phyloP scores from a whole-genome alignment of 2,329 filamentous ascomycete species.

The Nigrograna mackinnonii region DNA sequence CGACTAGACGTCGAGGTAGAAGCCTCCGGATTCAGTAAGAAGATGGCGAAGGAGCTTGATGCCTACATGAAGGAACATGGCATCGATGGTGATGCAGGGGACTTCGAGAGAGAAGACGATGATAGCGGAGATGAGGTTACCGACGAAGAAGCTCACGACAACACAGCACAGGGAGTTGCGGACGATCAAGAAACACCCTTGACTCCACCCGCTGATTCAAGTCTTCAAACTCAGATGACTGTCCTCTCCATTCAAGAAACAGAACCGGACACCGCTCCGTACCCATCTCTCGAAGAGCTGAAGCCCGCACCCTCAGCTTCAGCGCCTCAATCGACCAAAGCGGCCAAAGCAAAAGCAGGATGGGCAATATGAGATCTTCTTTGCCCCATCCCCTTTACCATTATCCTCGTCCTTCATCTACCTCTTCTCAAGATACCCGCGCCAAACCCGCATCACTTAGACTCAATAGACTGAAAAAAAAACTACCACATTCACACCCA shows the following conservation, averaged over 20 bases:
- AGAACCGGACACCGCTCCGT: conserved; percentile 37
- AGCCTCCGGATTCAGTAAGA: conserved; percentile 93
- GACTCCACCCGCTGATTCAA: conserved; percentile 8
- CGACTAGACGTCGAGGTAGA: conserved; percentile 87
- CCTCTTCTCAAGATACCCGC: conserved; percentile 1
- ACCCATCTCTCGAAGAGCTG: conserved; percentile 33
- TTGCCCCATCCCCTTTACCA: no score
- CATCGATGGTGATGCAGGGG: conserved; percentile 56
- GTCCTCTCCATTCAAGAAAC: conserved; percentile 39
- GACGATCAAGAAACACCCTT: not conserved
- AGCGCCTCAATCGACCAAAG: conserved; percentile 35
- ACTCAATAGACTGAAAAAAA: no score
- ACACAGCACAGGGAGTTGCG: not conserved
- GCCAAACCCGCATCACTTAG: no score
- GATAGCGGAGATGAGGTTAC: conserved; percentile 15
- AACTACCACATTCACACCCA: no score
- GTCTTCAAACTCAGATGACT: conserved; percentile 35
- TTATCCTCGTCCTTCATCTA: not conserved
- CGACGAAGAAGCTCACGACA: conserved; percentile 1
- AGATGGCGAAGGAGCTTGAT: conserved; percentile 94
- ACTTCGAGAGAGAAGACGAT: conserved; percentile 25
- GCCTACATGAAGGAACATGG: conserved; percentile 79
- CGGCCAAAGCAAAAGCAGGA: conserved; percentile 36
- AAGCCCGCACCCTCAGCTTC: conserved; percentile 22
- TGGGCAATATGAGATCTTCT: conserved; percentile 5